These are phyloP conservation scores for Epicoccum sorghinum DNA, from an alignment of 2,329 filamentous ascomycete genomes.

Conservation along the genomic window DNA sequence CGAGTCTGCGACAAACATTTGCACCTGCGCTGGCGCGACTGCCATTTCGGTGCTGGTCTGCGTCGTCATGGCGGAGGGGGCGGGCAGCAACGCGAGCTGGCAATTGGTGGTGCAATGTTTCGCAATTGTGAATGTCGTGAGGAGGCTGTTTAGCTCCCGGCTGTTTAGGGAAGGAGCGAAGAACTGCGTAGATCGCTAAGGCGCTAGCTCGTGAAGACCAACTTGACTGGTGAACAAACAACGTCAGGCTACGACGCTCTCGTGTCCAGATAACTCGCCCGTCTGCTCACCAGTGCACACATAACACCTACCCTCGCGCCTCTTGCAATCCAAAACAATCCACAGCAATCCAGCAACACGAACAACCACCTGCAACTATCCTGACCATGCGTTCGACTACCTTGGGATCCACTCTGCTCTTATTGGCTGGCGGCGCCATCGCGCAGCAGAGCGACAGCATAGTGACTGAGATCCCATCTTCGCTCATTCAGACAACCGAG, in stretches of 20 bases:
- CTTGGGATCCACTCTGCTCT: constrained; percentile 30
- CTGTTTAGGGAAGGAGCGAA: constrained; percentile 38
- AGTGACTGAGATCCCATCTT: constrained; percentile 8
- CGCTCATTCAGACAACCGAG: constrained; percentile 23
- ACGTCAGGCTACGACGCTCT: constrained; percentile 12
- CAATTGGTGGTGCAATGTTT: constrained; percentile 36
- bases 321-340: not conserved
- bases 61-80: constrained; percentile 33
- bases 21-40: constrained; percentile 40
- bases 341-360: no score
- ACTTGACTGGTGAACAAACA: constrained; percentile 11
- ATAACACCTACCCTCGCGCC: not conserved
- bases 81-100: constrained; percentile 15
- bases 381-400: constrained; percentile 32
- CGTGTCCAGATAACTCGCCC: constrained; percentile 2
- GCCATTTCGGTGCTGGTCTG: constrained; percentile 30
- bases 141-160: constrained; percentile 24
- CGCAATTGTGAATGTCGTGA: constrained; percentile 24
- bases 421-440: constrained; percentile 30
- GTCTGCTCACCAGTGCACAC: not conserved
- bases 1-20: constrained; percentile 34
- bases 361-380: not conserved
- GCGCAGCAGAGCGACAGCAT: constrained; percentile 23
- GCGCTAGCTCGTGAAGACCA: constrained; percentile 12
- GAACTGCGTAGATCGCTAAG: constrained; percentile 25